Evolutionary conservation across 805 yeast genomes (phyloP), one percentile per base, ranked within the genome.

Genomic region (Spathaspora sp.): DNA sequence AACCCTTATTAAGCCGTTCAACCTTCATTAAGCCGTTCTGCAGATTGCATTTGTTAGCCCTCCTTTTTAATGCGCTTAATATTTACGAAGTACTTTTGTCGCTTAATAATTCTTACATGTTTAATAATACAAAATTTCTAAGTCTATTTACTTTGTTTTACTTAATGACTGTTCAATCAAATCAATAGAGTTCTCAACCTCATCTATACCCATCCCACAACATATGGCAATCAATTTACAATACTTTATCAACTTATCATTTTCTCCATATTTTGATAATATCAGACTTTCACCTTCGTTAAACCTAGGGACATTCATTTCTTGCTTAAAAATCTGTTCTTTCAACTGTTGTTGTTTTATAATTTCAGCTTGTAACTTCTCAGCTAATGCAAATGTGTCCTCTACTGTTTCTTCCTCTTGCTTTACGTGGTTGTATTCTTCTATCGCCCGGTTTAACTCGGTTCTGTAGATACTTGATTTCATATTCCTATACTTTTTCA

Each of bases 131-230:
- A 35, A 14, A 19, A 6, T 46, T 49, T 46, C 43, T 48, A 48
- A 23, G 26, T 42, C 29, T 47, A 18, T 63, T 69, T 32, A 62
- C 14, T 29, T 10, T 4, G 11, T 29, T 29, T 29, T 29, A 29
- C 14, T 53, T 45, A 74, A 66, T 16, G 74, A 68, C 51, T 70
- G 69, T 56, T 74, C 79, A 38, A 74, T 71, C 53, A 70, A 61
- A 53, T 73, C 77, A 47, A 74, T 73, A n/a, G 73, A 66, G 35
- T 60, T 61, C 50, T 74, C 77, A 40, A 73, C 76, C 44, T 74
- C 77, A 35, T 61, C 57, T 49, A 71, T 55, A 43, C 68, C 58
- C 76, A 74, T 70, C 12, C 76, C 79, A 51, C 78, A 74, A 53
- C 78, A 72, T 20, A 69, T 57, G 12, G 78, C 66, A 7, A 74